phyloP scores from a whole-genome alignment of 2,329 filamentous ascomycete species.

The Cladosporium sp. region DNA sequence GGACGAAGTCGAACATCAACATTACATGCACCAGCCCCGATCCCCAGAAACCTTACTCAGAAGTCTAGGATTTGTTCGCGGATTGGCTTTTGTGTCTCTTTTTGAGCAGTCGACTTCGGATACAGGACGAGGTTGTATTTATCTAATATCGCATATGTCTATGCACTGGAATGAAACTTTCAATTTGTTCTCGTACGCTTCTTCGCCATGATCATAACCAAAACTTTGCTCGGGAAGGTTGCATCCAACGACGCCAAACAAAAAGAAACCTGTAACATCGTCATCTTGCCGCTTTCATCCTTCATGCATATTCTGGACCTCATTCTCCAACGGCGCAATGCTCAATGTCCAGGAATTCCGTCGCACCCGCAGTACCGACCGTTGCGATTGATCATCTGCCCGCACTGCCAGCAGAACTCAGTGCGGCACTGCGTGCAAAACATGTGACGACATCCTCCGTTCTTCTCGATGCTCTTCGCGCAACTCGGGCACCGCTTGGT shows the following conservation, averaged over 20 bases:
- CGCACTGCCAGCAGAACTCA: slow-evolving; percentile 38
- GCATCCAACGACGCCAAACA: not conserved
- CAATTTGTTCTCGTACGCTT: not conserved
- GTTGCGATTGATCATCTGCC: slow-evolving; percentile 20
- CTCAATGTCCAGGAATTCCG: not conserved
- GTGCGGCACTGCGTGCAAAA: slow-evolving; percentile 30
- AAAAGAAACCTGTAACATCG: not conserved
- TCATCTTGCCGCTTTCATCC: not conserved
- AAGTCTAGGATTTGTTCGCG: slow-evolving; percentile 8
- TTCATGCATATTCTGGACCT: not conserved
- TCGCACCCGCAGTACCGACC: slow-evolving; percentile 8
- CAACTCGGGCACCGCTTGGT: slow-evolving; percentile 38
- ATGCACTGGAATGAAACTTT: not conserved
- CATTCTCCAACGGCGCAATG: not conserved
- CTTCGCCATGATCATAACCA: not conserved
- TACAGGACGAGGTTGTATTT: slow-evolving; percentile 10
- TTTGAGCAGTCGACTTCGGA: slow-evolving; percentile 2
- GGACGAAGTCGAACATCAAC: slow-evolving; percentile 9
- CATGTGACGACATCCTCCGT: slow-evolving; percentile 38
- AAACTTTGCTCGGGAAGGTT: not conserved
- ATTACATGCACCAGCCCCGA: not conserved
- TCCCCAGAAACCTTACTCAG: not conserved
- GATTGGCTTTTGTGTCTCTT: not conserved
- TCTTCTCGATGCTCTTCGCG: slow-evolving; percentile 35
- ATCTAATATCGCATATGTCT: not conserved